Evolutionary conservation across 2,329 filamentous ascomycete species (phyloP).

Genomic region (Coleophoma eucalyptorum): DNA sequence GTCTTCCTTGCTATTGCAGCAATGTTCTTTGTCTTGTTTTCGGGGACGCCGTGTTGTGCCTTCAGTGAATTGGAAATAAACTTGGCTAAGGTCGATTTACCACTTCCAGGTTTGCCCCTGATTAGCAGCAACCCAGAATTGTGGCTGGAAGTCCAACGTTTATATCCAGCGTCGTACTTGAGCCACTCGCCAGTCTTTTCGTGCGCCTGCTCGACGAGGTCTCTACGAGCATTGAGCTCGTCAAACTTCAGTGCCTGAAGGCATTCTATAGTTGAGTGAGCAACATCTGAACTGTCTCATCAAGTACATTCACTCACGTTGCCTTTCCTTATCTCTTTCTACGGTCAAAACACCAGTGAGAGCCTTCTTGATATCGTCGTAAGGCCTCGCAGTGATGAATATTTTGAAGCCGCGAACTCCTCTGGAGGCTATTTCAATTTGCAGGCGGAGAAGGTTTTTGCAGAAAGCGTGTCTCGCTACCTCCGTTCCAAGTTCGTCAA

Average conservation of each 20-base stretch:
- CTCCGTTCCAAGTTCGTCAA: background rate
- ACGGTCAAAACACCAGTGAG: background rate
- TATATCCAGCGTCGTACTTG: background rate
- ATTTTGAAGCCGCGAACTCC: too few relatives aligned
- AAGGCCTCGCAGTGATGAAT: background rate
- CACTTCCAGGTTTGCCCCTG: constrained; percentile 14
- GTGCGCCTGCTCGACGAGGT: background rate
- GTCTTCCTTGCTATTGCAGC: too few relatives aligned
- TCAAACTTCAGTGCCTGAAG: background rate
- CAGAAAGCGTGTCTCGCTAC: background rate
- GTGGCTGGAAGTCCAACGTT: background rate
- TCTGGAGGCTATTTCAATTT: background rate
- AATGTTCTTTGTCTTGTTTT: too few relatives aligned
- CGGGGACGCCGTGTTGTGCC: too few relatives aligned
- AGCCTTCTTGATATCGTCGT: background rate
- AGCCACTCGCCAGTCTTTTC: background rate
- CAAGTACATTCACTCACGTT: background rate
- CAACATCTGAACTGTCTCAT: background rate
- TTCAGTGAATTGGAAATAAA: background rate
- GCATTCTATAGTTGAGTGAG: background rate
- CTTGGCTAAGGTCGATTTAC: constrained; percentile 11
- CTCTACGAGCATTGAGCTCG: background rate
- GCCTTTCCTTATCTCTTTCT: constrained; percentile 2
- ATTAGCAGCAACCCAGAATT: constrained; percentile 2
- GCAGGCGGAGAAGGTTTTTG: background rate